Evolutionary conservation across 148 eudicot genomes (phyloP).

Genomic region (Rhododendron henanense): DNA sequence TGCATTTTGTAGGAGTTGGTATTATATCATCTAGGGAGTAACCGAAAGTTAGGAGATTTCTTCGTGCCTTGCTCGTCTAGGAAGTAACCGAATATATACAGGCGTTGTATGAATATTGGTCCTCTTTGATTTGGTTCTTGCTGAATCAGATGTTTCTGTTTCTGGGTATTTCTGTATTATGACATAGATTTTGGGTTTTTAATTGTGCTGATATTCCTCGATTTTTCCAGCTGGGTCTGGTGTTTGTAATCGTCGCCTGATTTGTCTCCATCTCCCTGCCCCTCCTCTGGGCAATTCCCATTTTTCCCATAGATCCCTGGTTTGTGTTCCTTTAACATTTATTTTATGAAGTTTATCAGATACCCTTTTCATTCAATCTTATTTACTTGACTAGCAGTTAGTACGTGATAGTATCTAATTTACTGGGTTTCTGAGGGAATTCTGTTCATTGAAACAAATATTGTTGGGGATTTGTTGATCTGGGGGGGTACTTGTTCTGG

Average conservation of each 20-base stretch:
- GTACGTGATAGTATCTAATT: background rate
- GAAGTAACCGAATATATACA: background rate
- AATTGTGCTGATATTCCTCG: background rate
- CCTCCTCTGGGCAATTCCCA: background rate
- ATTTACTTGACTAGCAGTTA: background rate
- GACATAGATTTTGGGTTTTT: background rate
- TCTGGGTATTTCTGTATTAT: background rate
- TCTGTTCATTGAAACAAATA: conserved; percentile 7
- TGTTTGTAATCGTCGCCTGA: background rate
- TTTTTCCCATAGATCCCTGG: background rate
- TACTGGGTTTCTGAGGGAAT: conserved; percentile 6
- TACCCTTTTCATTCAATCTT: background rate
- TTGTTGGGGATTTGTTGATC: conserved; percentile 16
- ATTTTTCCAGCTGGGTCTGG: background rate
- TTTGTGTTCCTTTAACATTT: background rate
- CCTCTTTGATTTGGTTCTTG: background rate
- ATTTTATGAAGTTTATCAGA: background rate
- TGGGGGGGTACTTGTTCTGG: conserved; percentile 25
- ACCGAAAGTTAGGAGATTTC: background rate
- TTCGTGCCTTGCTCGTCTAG: background rate
- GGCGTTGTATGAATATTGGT: background rate
- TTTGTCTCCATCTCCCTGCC: background rate
- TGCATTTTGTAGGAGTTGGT: background rate
- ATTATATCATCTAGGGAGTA: background rate
- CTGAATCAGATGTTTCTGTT: background rate